Conservation (phyloP, 495 filamentous ascomycete species). For the Melanomma pulvis-pyrius region DNA sequence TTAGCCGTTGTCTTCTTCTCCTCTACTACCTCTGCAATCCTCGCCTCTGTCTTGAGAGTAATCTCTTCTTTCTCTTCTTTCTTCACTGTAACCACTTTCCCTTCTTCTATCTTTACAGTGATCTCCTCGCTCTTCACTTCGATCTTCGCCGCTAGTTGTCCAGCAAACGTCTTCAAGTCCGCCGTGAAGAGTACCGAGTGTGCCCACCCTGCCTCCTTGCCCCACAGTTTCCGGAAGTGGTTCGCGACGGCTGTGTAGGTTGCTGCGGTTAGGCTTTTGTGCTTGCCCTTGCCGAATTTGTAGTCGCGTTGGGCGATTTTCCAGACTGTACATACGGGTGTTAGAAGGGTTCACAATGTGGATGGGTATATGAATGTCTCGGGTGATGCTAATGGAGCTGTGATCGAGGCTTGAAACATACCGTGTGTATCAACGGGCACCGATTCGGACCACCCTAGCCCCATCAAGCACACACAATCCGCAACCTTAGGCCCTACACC, state of each 20-base stretch:
- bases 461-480: slow-evolving; percentile 96
- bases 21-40: too few species aligned
- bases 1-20: slow-evolving; percentile 6
- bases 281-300: slow-evolving; percentile 80
- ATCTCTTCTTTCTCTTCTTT: slow-evolving; percentile 7
- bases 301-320: slow-evolving; percentile 97
- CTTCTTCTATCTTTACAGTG: slow-evolving; percentile 39
- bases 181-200: slow-evolving; percentile 97
- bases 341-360: neutral
- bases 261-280: slow-evolving; percentile 82
- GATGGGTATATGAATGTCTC: too few species aligned
- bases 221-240: slow-evolving; percentile 89
- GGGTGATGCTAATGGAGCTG: neutral
- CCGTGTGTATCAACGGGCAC: slow-evolving; percentile 93
- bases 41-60: too few species aligned
- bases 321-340: slow-evolving; percentile 62
- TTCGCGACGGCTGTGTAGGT: slow-evolving; percentile 90
- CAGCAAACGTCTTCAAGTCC: slow-evolving; percentile 83
- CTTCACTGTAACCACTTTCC: slow-evolving; percentile 35
- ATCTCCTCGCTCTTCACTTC: slow-evolving; percentile 51
- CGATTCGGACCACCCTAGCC: slow-evolving; percentile 92
- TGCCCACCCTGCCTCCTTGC: slow-evolving; percentile 93
- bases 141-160: slow-evolving; percentile 57
- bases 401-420: neutral
- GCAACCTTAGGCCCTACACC: slow-evolving; percentile 97